phyloP scores from a whole-genome alignment of 164 flowering plant genomes.

The Umbellularia californica region DNA sequence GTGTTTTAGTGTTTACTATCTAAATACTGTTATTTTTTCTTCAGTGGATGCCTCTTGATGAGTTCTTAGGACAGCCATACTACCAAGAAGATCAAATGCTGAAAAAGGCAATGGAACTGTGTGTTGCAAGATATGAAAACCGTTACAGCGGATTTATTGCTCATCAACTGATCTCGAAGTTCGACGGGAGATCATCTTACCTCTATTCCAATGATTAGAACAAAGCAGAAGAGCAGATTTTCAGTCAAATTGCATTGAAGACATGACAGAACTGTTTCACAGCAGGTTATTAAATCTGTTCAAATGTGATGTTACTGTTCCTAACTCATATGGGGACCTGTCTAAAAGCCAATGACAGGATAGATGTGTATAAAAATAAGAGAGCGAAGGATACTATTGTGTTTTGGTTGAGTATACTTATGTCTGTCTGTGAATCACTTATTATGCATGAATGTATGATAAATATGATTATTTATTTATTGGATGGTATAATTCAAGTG shows the following conservation, averaged over 20 bases:
- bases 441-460: too few relatives aligned
- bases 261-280: not conserved
- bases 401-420: not conserved
- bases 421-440: too few relatives aligned
- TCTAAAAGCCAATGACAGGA: too few relatives aligned
- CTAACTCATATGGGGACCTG: not conserved
- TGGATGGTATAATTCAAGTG: too few relatives aligned
- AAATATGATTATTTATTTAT: too few relatives aligned
- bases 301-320: too few relatives aligned
- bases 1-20: not conserved
- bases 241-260: not conserved
- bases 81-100: constrained; percentile 53
- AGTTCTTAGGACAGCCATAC: constrained; percentile 38
- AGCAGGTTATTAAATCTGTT: not conserved
- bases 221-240: not conserved
- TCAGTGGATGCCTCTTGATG: constrained; percentile 64
- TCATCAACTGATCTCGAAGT: constrained; percentile 44
- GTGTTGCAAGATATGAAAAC: constrained; percentile 34
- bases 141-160: constrained; percentile 39
- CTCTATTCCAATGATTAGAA: constrained; percentile 32
- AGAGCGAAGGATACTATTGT: not conserved
- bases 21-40: not conserved
- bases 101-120: constrained; percentile 38
- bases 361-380: not conserved
- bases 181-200: constrained; percentile 47